A percentile compares a stretch with the other conserved stretches of the same genome.
These are phyloP conservation scores for Rhododendron griersonianum DNA, from an alignment of 148 eudicot species.

Conservation along the genomic window DNA sequence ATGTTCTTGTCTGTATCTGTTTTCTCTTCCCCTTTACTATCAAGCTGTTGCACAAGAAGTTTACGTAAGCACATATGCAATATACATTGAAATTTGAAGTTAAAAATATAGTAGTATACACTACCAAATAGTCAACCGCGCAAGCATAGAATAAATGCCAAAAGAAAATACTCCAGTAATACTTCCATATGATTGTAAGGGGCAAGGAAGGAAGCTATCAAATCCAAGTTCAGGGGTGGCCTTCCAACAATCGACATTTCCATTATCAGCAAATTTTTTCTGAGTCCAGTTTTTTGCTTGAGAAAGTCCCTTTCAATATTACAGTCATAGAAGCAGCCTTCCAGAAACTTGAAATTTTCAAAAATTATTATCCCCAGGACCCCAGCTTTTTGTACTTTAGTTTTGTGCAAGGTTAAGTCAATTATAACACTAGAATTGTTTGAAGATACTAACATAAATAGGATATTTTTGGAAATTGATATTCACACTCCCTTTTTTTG, in stretches of 20 bases:
- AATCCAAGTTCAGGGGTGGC: background rate
- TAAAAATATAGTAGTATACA: background rate
- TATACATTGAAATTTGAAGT: background rate
- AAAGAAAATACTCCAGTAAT: background rate
- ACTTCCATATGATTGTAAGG: background rate
- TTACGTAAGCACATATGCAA: background rate
- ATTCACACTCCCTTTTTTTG: too few relatives aligned
- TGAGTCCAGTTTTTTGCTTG: background rate
- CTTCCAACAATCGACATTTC: background rate
- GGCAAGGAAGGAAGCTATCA: background rate
- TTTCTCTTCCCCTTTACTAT: constrained; percentile 14
- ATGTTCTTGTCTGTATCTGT: constrained; percentile 51
- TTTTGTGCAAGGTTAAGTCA: background rate
- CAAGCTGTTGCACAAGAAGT: constrained; percentile 13
- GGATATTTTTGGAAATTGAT: too few relatives aligned
- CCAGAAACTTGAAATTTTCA: background rate
- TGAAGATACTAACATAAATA: background rate
- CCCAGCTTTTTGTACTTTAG: background rate
- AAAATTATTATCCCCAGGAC: background rate
- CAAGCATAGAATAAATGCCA: background rate
- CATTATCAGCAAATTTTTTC: background rate
- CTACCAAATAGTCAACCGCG: background rate
- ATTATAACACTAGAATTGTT: background rate
- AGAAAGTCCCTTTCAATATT: background rate
- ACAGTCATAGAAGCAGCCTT: background rate